Percentiles rank a stretch among this genome's conserved stretches.
phyloP scores from a whole-genome alignment of 768 basidiomycete species.

The Suillus brevipes region DNA sequence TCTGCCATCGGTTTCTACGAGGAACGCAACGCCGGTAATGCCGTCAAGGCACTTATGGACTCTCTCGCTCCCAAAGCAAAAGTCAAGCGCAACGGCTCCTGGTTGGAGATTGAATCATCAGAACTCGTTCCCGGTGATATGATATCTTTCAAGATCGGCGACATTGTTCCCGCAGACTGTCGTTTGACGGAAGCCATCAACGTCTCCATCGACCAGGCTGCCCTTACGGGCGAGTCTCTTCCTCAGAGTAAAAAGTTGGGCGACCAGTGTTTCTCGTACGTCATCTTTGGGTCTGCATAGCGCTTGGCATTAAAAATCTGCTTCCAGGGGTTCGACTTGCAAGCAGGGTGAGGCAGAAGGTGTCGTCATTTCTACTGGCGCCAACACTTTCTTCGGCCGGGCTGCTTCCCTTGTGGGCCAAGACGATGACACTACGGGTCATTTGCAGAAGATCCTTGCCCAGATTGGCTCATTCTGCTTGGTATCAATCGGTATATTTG shows the following conservation, averaged over 20 bases:
- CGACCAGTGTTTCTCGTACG: conserved; percentile 98
- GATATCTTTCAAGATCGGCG: conserved; percentile 98
- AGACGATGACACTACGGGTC: conserved; percentile 97
- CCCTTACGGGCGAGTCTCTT: conserved; percentile 95
- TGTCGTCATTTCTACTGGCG: conserved; percentile 96
- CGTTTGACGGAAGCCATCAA: conserved; percentile 96
- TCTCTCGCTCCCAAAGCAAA: conserved; percentile 97
- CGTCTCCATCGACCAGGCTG: conserved; percentile 97
- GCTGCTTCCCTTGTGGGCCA: conserved; percentile 96
- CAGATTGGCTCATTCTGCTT: conserved; percentile 98
- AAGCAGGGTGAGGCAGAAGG: conserved; percentile 99
- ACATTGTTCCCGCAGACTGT: conserved; percentile 97
- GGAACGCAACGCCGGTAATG: conserved; percentile 95
- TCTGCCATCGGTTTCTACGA: conserved; percentile 98
- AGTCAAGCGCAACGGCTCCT: conserved; percentile 81
- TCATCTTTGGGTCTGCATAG: conserved; percentile 23
- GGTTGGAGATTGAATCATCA: conserved; percentile 90
- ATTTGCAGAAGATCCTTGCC: conserved; percentile 97
- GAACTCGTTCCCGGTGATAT: conserved; percentile 94
- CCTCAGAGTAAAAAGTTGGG: conserved; percentile 89
- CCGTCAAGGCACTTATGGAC: conserved; percentile 99
- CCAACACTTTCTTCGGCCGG: conserved; percentile 99
- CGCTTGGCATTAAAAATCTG: conserved; percentile 6
- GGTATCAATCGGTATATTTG: conserved; percentile 94
- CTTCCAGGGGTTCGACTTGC: conserved; percentile 85